Evolutionary conservation across 768 basidiomycete species (phyloP).

Genomic region (Boletellus sp.): DNA sequence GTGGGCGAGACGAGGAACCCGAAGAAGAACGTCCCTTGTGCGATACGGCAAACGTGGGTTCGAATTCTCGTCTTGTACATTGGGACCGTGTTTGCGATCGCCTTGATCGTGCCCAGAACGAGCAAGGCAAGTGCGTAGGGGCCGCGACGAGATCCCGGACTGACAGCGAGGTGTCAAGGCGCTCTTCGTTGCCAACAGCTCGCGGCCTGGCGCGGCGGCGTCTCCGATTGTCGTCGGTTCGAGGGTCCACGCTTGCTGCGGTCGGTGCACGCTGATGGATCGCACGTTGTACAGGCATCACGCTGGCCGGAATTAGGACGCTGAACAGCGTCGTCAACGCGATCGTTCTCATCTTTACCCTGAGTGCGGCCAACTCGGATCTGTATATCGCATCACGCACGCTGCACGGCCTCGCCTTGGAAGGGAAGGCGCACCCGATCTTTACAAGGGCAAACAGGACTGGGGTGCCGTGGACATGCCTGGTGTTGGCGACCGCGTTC

Average conservation of each 20-base stretch:
- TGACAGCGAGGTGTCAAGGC: background rate
- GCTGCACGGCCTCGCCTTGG: too few relatives aligned
- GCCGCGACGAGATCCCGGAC: constrained; percentile 32
- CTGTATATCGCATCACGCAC: constrained; percentile 51
- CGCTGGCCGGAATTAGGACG: constrained; percentile 31
- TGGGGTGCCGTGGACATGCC: constrained; percentile 28
- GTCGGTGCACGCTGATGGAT: constrained; percentile 29
- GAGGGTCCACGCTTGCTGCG: too few relatives aligned
- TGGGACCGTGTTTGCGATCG: constrained; percentile 67
- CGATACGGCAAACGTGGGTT: constrained; percentile 63
- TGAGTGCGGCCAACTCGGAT: constrained; percentile 62
- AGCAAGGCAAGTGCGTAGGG: constrained; percentile 45
- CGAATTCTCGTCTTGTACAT: constrained; percentile 64
- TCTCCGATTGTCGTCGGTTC: constrained; percentile 58
- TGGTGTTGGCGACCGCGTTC: constrained; percentile 32
- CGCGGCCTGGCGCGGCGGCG: constrained; percentile 61
- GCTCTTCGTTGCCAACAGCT: constrained; percentile 39
- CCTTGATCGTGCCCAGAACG: constrained; percentile 50
- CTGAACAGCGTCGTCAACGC: constrained; percentile 53
- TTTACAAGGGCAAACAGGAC: too few relatives aligned
- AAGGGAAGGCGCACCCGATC: too few relatives aligned
- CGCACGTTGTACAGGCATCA: constrained; percentile 9
- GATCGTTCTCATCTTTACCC: constrained; percentile 60
- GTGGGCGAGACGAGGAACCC: constrained; percentile 58
- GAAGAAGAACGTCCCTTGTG: constrained; percentile 70